Percentiles rank a stretch among this genome's conserved stretches.
phyloP scores from a whole-genome alignment of 495 filamentous ascomycete species.

The Lepraria neglecta region DNA sequence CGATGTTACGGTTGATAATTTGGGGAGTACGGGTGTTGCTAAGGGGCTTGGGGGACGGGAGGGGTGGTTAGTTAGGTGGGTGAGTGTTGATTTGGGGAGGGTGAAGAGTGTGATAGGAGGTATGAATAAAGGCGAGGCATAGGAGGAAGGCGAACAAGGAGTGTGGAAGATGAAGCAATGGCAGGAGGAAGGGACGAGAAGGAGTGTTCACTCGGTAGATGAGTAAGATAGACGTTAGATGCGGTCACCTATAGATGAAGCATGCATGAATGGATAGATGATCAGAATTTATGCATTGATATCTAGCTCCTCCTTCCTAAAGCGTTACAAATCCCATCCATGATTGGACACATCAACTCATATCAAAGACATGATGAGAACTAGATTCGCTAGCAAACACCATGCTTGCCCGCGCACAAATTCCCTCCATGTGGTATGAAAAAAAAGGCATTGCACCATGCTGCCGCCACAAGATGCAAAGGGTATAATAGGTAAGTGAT shows the following conservation, averaged over 20 bases:
- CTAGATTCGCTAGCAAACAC: constrained; percentile 2
- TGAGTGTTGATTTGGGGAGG: constrained; percentile 36
- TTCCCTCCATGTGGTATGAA: constrained; percentile 2
- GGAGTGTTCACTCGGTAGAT: not conserved
- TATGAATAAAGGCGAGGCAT: constrained; percentile 34
- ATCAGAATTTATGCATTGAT: not conserved
- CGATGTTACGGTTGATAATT: constrained; percentile 42
- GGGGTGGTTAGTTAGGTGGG: constrained; percentile 38
- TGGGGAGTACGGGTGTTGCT: constrained; percentile 46
- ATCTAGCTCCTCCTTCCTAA: not conserved
- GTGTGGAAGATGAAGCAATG: not conserved
- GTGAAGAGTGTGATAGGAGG: constrained; percentile 30
- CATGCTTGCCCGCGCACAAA: not conserved
- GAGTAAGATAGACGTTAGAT: not conserved
- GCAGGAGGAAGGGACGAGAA: too few species aligned
- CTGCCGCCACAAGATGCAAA: constrained; percentile 3
- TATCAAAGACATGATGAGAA: not conserved
- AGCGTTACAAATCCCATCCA: not conserved
- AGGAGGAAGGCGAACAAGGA: constrained; percentile 33
- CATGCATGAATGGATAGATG: too few species aligned
- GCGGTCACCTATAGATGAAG: not conserved
- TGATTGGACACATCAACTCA: not conserved
- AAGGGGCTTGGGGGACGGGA: constrained; percentile 42
- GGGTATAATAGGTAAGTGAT: constrained; percentile 13
- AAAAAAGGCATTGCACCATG: not conserved